Conservation (phyloP, 371 early-diverging fungal species). For the Mucor racemosus region DNA sequence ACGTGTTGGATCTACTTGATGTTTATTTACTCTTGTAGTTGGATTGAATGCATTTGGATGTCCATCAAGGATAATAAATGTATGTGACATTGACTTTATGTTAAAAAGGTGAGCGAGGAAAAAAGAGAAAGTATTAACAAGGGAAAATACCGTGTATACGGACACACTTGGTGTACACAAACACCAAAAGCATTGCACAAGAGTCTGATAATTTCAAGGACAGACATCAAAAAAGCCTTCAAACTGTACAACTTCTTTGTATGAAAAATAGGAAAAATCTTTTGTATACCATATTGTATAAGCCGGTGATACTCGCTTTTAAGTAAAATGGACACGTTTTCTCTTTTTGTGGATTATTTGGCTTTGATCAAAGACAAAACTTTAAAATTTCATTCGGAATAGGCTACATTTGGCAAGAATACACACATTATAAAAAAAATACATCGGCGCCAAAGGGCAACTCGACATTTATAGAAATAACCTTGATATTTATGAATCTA, state of each 20-base stretch:
- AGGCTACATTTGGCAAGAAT: neutral
- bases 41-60: slow-evolving; percentile 27
- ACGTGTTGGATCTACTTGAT: slow-evolving; percentile 23
- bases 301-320: neutral
- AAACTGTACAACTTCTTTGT: neutral
- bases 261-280: neutral
- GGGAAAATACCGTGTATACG: neutral
- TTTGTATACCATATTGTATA: neutral
- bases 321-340: slow-evolving; percentile 12
- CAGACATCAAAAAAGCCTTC: slow-evolving; percentile 8
- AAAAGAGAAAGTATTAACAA: neutral
- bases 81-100: slow-evolving; percentile 23
- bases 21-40: neutral
- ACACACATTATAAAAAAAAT: neutral
- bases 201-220: neutral
- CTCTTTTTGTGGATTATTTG: neutral
- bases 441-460: slow-evolving; percentile 1
- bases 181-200: too few relatives aligned
- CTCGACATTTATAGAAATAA: too few relatives aligned
- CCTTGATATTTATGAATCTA: neutral
- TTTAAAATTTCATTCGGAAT: neutral
- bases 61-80: slow-evolving; percentile 32
- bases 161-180: too few relatives aligned
- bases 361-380: neutral
- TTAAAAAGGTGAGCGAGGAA: neutral